These are phyloP conservation scores for Silene latifolia DNA, from an alignment of 148 eudicot genomes.

Conservation along the genomic window DNA sequence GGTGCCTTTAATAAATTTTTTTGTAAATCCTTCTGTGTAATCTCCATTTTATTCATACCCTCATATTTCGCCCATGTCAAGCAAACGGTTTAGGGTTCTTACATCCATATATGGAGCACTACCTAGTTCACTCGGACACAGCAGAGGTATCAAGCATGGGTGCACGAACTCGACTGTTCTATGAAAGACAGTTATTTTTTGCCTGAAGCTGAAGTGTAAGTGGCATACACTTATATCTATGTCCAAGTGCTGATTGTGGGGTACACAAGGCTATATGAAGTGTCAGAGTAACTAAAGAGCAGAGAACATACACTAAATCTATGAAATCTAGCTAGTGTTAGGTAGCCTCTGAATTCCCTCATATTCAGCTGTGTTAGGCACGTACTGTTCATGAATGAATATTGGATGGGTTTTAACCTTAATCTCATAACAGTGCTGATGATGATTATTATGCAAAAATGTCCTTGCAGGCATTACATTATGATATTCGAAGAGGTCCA, in stretches of 20 bases:
- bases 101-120: too few relatives aligned
- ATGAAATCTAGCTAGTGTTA: slow-evolving; percentile 3
- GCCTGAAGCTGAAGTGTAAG: neutral
- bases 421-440: slow-evolving; percentile 1
- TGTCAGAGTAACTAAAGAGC: neutral
- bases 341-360: neutral
- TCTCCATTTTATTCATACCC: neutral
- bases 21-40: neutral
- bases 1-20: neutral
- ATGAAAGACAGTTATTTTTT: too few relatives aligned
- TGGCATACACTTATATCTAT: neutral
- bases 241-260: neutral
- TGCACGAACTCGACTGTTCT: too few relatives aligned
- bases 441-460: slow-evolving; percentile 2
- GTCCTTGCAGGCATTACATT: slow-evolving; percentile 66
- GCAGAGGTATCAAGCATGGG: too few relatives aligned
- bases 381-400: neutral
- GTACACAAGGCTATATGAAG: neutral
- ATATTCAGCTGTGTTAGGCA: slow-evolving; percentile 6
- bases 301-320: neutral
- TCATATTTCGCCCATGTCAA: neutral
- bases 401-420: neutral
- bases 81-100: neutral
- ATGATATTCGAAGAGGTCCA: slow-evolving; percentile 95
- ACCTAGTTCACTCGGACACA: too few relatives aligned